phyloP scores from a whole-genome alignment of 1,139 yeast species.

The Suhomyces atakaporum region DNA sequence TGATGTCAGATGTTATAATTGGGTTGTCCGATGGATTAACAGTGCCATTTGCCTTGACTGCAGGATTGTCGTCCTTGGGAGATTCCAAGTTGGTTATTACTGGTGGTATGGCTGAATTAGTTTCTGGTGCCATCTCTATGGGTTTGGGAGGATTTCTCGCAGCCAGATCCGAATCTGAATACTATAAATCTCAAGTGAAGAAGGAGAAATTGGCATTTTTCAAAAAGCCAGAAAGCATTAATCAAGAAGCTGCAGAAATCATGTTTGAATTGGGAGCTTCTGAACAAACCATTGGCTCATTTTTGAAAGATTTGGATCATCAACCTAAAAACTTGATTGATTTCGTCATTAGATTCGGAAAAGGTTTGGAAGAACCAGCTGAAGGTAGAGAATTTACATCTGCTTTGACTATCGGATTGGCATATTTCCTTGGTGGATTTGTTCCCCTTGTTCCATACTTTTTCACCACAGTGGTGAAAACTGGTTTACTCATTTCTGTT shows the following conservation, averaged over 20 bases:
- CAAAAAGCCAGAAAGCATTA: conserved; percentile 58
- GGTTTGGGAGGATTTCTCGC: conserved; percentile 84
- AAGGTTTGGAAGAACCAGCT: conserved; percentile 79
- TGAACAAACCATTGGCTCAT: conserved; percentile 63
- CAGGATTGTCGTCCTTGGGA: conserved; percentile 77
- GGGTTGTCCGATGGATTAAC: conserved; percentile 82
- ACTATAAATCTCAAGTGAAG: conserved; percentile 68
- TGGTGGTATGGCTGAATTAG: conserved; percentile 84
- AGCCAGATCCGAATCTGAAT: conserved; percentile 76
- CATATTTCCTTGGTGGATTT: conserved; percentile 79
- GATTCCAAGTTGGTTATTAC: conserved; percentile 74
- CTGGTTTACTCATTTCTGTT: conserved; percentile 76
- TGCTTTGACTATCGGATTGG: conserved; percentile 73
- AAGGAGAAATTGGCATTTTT: conserved; percentile 70
- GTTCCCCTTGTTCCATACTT: conserved; percentile 80
- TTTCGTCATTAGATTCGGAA: conserved; percentile 71
- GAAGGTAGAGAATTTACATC: conserved; percentile 75
- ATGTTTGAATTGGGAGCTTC: conserved; percentile 69
- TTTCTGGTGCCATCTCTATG: conserved; percentile 83
- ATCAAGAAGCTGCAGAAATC: conserved; percentile 73
- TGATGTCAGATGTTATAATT: conserved; percentile 77
- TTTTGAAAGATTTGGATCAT: conserved; percentile 67
- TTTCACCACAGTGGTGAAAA: conserved; percentile 69
- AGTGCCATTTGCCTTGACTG: conserved; percentile 83
- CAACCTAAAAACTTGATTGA: conserved; percentile 69